phyloP scores from a whole-genome alignment of 2,329 filamentous ascomycete genomes.

The Ophiostoma pallidulum region DNA sequence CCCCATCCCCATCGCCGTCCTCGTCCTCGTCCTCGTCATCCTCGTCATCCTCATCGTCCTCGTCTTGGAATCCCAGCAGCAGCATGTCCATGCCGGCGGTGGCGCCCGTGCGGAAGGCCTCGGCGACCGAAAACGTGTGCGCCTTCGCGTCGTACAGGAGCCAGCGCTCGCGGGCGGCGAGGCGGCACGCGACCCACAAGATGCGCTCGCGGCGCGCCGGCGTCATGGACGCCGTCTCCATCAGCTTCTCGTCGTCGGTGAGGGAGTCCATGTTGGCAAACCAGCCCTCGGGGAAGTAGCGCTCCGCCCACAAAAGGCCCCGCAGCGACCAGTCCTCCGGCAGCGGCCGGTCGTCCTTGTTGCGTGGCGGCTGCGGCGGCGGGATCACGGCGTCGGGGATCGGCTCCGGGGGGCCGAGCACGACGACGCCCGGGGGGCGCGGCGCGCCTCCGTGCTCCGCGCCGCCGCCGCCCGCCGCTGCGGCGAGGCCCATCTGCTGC shows the following conservation, averaged over 20 bases:
- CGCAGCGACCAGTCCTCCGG: constrained; percentile 61
- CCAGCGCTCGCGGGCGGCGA: constrained; percentile 35
- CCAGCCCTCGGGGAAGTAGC: constrained; percentile 50
- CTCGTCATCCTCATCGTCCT: background rate
- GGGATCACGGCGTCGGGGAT: background rate
- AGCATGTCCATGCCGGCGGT: background rate
- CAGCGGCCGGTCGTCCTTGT: constrained; percentile 42
- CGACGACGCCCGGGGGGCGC: background rate
- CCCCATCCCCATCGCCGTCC: background rate
- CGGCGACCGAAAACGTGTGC: constrained; percentile 31
- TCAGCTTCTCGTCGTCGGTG: constrained; percentile 58
- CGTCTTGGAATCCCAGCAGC: too few species aligned
- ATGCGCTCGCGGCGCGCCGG: constrained; percentile 49
- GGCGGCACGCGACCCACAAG: constrained; percentile 44
- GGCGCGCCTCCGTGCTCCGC: too few species aligned
- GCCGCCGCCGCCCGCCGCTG: background rate
- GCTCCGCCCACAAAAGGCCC: constrained; percentile 50
- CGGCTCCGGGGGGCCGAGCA: background rate
- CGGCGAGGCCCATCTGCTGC: background rate
- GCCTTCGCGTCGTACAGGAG: constrained; percentile 32
- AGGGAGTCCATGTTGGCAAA: constrained; percentile 45
- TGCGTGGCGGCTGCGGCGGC: background rate
- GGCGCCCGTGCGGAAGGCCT: background rate
- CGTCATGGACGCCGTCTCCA: constrained; percentile 51
- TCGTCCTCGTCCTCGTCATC: background rate